phyloP scores from a whole-genome alignment of 1,284 basidiomycete genomes.

The Tylopilus sp. region DNA sequence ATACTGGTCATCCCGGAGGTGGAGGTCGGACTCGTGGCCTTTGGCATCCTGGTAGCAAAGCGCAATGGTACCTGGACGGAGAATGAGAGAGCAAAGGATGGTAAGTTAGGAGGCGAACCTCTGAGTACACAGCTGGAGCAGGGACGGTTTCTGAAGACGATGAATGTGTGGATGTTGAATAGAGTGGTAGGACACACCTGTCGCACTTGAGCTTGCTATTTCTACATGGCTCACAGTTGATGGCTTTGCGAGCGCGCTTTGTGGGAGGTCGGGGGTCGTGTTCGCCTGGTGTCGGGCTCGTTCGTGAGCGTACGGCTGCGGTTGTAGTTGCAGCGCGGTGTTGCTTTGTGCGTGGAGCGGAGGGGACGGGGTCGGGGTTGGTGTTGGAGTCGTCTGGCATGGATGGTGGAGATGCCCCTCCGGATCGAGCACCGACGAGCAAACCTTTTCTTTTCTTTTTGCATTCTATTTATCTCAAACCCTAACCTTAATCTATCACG shows the following conservation, averaged over 20 bases:
- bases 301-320: constrained; percentile 43
- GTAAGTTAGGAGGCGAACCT: constrained; percentile 39
- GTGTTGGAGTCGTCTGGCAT: constrained; percentile 45
- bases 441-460: background rate
- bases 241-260: constrained; percentile 76
- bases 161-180: constrained; percentile 9
- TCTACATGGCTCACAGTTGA: constrained; percentile 81
- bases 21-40: constrained; percentile 48
- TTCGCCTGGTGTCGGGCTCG: constrained; percentile 41
- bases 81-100: background rate
- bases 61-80: constrained; percentile 57
- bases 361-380: constrained; percentile 29
- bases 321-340: constrained; percentile 33
- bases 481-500: constrained; percentile 27
- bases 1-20: constrained; percentile 56
- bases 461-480: constrained; percentile 29
- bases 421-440: constrained; percentile 29
- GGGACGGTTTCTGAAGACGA: constrained; percentile 60
- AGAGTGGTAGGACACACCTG: constrained; percentile 42
- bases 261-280: constrained; percentile 60
- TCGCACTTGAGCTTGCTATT: constrained; percentile 83
- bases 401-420: constrained; percentile 24
- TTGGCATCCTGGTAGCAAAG: constrained; percentile 71
- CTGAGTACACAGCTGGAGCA: constrained; percentile 79
- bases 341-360: constrained; percentile 41